These are phyloP conservation scores for Pilatotrama ljubarskyi DNA, from an alignment of 768 basidiomycete genomes.

Conservation along the genomic window DNA sequence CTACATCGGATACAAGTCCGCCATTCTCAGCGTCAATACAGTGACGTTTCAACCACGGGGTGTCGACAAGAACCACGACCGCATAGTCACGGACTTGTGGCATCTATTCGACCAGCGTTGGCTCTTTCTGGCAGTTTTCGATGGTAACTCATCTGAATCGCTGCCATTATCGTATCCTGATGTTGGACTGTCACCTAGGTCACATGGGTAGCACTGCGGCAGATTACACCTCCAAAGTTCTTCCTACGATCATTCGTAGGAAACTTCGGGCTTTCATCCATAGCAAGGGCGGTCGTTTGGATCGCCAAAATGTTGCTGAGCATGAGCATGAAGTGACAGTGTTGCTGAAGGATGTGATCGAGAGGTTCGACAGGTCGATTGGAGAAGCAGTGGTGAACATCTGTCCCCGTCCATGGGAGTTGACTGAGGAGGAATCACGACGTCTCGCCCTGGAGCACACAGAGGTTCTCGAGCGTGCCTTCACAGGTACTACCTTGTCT, in stretches of 20 bases:
- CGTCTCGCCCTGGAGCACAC: background rate
- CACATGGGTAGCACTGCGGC: background rate
- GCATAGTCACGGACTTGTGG: background rate
- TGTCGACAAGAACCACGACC: background rate
- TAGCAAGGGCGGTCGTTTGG: background rate
- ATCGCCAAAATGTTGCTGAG: background rate
- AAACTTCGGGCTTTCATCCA: background rate
- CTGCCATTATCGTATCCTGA: background rate
- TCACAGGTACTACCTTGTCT: constrained; percentile 3
- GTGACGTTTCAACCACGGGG: constrained; percentile 9
- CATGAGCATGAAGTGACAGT: background rate
- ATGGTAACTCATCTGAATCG: background rate
- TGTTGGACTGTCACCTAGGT: background rate
- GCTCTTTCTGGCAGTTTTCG: constrained; percentile 9
- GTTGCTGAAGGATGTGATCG: background rate
- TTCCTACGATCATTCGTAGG: background rate
- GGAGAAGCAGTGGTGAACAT: background rate
- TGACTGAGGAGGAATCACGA: background rate
- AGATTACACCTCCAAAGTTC: background rate
- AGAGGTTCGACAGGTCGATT: constrained; percentile 1
- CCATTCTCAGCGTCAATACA: background rate
- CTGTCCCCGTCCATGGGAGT: background rate
- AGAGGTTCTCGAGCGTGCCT: constrained; percentile 4
- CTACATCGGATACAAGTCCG: background rate
- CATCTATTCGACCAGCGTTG: background rate